Evolutionary conservation across 2,329 filamentous ascomycete genomes (phyloP), one percentile per base, ranked within the genome.

Genomic region (Knufia fluminis): DNA sequence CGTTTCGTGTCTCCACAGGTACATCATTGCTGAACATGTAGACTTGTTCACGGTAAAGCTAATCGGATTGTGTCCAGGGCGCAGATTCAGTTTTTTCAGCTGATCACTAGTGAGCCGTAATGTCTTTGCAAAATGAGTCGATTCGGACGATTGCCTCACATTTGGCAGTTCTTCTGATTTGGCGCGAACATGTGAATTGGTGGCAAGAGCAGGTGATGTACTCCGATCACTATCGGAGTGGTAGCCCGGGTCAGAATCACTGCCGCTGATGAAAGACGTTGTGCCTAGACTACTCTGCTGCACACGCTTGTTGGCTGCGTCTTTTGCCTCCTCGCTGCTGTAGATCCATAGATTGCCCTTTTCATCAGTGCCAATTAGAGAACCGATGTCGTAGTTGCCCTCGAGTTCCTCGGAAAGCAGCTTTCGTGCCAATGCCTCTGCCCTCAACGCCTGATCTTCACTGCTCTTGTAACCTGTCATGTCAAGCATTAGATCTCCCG

Each of bases 261-360:
- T 86, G 67, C 97, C 90, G n/a, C 81, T 78, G 16, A 79, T 78
- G 32, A 80, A 72, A 3, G 60, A 63, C n/a, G 68, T 70, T 10
- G 68, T 65, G 2, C 74, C 68, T 55, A 82, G 68, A 3, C 71
- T 69, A 22, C 71, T 71, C 52, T 81, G 63, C 1, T 71, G 68
- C 2, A 75, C 72, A 59, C 75, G 74, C 32, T 84, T 82, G 71
- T 83, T 83, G 26, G 91, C 91, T 4, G 86, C 85, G 60, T 92
- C 85, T 63, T 96, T 97, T 20, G 92, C 89, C 62, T 95, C 90
- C 66, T 97, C 90, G 60, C 90, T 97, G 68, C 89, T 92, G 70
- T 98, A 98, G 57, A 98, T 97, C 91, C 92, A 97, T n/a, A 98
- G 75, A 61, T 98, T 98, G 4, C 92, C 92, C 52, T 92, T 82